A percentile compares a stretch with the other conserved stretches of the same genome.
These are phyloP conservation scores for Alternaria panax DNA, from an alignment of 2,329 filamentous ascomycete genomes.

Conservation along the genomic window DNA sequence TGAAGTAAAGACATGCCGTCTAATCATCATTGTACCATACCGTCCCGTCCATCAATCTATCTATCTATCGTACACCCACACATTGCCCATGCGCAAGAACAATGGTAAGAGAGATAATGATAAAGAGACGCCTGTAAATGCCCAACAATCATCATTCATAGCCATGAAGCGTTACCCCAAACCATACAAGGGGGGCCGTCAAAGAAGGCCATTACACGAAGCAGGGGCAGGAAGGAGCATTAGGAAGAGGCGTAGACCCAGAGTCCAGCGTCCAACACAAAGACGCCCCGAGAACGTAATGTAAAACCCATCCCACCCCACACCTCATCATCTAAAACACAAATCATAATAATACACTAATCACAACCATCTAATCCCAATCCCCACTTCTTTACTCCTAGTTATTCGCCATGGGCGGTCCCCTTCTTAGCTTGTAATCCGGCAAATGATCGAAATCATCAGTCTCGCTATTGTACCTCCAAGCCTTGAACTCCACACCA, in stretches of 20 bases:
- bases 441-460: slow-evolving; percentile 86
- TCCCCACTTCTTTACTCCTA: slow-evolving; percentile 7
- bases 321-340: background rate
- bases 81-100: background rate
- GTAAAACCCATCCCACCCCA: background rate
- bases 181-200: background rate
- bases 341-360: slow-evolving; percentile 13
- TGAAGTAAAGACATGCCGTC: background rate
- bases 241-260: background rate
- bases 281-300: background rate
- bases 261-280: background rate
- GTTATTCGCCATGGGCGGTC: slow-evolving; percentile 51
- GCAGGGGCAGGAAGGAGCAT: background rate
- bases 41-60: background rate
- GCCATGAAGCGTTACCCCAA: background rate
- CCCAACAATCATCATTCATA: slow-evolving; percentile 6
- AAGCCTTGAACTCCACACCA: slow-evolving; percentile 95
- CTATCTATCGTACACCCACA: background rate
- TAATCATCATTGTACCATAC: background rate
- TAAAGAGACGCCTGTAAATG: slow-evolving; percentile 13
- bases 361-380: background rate
- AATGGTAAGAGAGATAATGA: background rate
- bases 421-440: slow-evolving; percentile 78
- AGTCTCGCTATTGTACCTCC: slow-evolving; percentile 79
- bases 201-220: background rate